Evolutionary conservation across 225 moss, liverwort and hornwort genomes (phyloP), one percentile per base, ranked within the genome.

Genomic region (Ulota crispa): DNA sequence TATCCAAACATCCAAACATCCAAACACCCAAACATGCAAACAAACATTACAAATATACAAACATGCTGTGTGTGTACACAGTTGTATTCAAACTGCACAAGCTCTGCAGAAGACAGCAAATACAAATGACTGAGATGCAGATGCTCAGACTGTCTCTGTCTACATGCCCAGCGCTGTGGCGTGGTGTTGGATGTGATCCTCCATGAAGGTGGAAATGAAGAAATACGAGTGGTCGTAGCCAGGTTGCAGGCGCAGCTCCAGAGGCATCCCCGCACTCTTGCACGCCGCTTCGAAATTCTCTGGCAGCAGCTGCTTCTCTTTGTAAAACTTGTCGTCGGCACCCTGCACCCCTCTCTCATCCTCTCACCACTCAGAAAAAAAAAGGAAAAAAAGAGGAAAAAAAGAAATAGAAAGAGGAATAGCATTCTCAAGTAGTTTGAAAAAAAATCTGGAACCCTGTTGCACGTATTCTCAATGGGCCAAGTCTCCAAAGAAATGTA

Each of bases 171-270:
- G 87, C 59, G 89, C 91, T 79, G 89, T 86, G 24, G 92, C 84
- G 75, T 99, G 96, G 85, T 80, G 85, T 56, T 64, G 71, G 52
- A 99, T 90, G 81, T 99, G 95, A 64, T 99, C 93, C 19, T 83
- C 88, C 30, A 99, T 83, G 79, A 94, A 96, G n/a, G 94, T 89
- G 45, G 92, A 77, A 73, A 96, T 89, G 78, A 94, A 99, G 78
- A 52, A 93, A 67, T 94, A 99, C 3, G 94, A 94, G 72, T 99
- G 96, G 68, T 99, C 98, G 61, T 93, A 99, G 28, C 92, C 96
- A 34, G 85, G 81, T 55, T 93, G 96, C 26, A 93, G 6, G 32
- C 92, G 96, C 41, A 99, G 72, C 72, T 76, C 85, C 9, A 92
- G 30, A 13, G 94, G 87, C 34, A 94, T 76, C 18, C 85, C 86